A percentile compares a stretch with the other conserved stretches of the same genome.
phyloP scores from a whole-genome alignment of 2,329 filamentous ascomycete species.

The Sporothrix pallida region DNA sequence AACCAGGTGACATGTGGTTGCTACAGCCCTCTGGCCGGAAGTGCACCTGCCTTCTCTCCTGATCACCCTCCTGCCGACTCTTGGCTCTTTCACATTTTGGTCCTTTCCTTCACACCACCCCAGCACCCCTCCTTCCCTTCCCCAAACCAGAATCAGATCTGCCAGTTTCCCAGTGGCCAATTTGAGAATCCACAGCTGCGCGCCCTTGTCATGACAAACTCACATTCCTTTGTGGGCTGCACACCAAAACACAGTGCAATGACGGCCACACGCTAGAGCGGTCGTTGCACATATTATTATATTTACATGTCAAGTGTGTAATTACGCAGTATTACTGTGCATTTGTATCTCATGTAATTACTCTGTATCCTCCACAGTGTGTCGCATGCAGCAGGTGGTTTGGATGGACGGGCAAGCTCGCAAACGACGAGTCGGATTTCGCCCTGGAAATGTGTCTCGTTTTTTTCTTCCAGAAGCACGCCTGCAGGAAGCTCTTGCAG shows the following conservation, averaged over 20 bases:
- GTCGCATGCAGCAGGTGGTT: background rate
- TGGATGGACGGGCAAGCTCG: background rate
- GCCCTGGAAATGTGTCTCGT: background rate
- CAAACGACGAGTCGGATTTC: constrained; percentile 1
- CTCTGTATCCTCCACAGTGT: no score
- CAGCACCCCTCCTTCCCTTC: background rate
- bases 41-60: background rate
- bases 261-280: background rate
- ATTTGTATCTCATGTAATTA: background rate
- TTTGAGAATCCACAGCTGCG: background rate
- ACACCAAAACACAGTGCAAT: background rate
- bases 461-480: background rate
- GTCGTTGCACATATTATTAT: background rate
- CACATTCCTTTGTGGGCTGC: constrained; percentile 19
- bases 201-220: constrained; percentile 30
- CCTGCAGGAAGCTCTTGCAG: background rate
- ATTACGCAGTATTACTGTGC: background rate
- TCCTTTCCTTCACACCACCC: background rate
- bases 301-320: background rate
- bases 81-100: constrained; percentile 8
- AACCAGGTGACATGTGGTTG: background rate
- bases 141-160: background rate
- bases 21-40: constrained; percentile 6
- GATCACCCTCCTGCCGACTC: constrained; percentile 4
- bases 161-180: background rate